These are phyloP conservation scores for Rhynchosporium secalis DNA, from an alignment of 2,329 filamentous ascomycete species.

Conservation along the genomic window DNA sequence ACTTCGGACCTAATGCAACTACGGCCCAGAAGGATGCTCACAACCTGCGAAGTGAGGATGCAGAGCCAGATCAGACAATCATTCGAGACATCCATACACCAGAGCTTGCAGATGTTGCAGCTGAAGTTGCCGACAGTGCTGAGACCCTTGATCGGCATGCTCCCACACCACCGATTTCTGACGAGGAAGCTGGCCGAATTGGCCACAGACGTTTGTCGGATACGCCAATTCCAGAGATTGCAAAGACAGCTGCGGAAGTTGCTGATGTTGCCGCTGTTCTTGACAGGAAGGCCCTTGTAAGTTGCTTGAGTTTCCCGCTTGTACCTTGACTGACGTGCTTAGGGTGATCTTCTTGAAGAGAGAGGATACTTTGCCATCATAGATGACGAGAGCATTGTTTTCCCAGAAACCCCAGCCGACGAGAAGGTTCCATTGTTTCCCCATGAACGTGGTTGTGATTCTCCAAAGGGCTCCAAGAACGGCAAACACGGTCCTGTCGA, in stretches of 20 bases:
- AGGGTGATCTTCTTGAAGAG: conserved; percentile 13
- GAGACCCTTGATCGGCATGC: conserved; percentile 39
- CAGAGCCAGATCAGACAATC: conserved; percentile 40
- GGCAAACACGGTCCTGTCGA: conserved; percentile 6
- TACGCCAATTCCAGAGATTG: conserved; percentile 46
- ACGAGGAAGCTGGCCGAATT: conserved; percentile 40
- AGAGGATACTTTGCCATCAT: conserved; percentile 12
- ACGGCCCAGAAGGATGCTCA: conserved; percentile 40
- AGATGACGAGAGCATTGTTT: conserved; percentile 14
- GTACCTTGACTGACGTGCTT: neutral
- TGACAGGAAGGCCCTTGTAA: conserved; percentile 15
- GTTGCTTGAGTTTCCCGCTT: neutral
- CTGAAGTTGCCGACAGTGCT: conserved; percentile 47
- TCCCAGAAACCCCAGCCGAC: conserved; percentile 31
- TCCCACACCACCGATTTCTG: conserved; percentile 39
- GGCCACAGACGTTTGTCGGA: conserved; percentile 41
- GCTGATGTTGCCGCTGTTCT: conserved; percentile 45
- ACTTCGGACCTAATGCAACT: conserved; percentile 41
- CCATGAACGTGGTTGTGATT: conserved; percentile 30
- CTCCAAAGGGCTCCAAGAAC: conserved; percentile 16
- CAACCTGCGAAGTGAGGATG: conserved; percentile 39
- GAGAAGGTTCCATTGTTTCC: conserved; percentile 37
- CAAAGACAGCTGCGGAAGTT: conserved; percentile 47
- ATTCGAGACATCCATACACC: conserved; percentile 27
- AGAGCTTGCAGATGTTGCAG: conserved; percentile 33